Evolutionary conservation across 1,284 basidiomycete species (phyloP).

Genomic region (Grifola frondosa): DNA sequence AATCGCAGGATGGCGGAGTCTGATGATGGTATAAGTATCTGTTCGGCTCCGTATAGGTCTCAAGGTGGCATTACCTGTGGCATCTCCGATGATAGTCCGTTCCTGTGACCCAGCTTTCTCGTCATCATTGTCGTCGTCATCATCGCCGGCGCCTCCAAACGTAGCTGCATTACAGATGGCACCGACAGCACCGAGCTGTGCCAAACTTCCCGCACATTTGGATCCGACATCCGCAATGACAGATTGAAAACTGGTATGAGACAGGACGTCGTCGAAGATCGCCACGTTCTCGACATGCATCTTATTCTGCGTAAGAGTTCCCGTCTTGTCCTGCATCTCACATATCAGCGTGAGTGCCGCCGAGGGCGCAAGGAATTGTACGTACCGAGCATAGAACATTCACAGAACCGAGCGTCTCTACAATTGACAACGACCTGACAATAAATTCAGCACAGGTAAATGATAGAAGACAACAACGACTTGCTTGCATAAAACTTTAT

Average conservation of each 20-base stretch:
- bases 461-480: neutral
- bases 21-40: slow-evolving; percentile 19
- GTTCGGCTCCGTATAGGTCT: too few species aligned
- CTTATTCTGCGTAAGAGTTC: slow-evolving; percentile 52
- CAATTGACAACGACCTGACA: slow-evolving; percentile 24
- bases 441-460: neutral
- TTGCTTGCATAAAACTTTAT: slow-evolving; percentile 60
- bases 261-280: slow-evolving; percentile 42
- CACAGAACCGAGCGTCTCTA: slow-evolving; percentile 53
- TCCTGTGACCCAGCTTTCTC: slow-evolving; percentile 33
- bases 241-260: slow-evolving; percentile 6
- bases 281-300: slow-evolving; percentile 41
- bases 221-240: slow-evolving; percentile 5
- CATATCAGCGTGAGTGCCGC: neutral
- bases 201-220: slow-evolving; percentile 17
- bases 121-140: too few species aligned
- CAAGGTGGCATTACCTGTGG: slow-evolving; percentile 51
- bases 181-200: slow-evolving; percentile 41
- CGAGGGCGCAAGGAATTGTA: neutral
- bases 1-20: slow-evolving; percentile 60
- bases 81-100: slow-evolving; percentile 57
- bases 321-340: slow-evolving; percentile 38
- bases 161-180: slow-evolving; percentile 59
- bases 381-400: slow-evolving; percentile 41
- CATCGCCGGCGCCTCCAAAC: too few species aligned